These are phyloP conservation scores for Simplicillium sp. DNA, from an alignment of 2,329 filamentous ascomycete genomes.

Conservation along the genomic window DNA sequence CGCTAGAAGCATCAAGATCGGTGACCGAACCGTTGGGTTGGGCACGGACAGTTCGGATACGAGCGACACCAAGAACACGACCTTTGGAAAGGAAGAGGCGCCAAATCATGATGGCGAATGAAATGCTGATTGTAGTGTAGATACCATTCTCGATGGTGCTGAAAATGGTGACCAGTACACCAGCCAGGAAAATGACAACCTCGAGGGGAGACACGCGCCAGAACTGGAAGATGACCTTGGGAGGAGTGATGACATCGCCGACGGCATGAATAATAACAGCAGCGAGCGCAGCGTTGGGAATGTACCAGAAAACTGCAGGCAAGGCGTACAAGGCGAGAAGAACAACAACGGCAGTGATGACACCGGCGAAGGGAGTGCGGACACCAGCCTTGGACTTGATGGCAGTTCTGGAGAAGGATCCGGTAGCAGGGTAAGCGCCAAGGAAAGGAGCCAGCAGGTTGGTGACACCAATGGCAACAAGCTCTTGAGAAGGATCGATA, in stretches of 20 bases:
- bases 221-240: slow-evolving; percentile 88
- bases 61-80: slow-evolving; percentile 58
- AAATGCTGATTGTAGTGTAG: slow-evolving; percentile 74
- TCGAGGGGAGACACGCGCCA: slow-evolving; percentile 90
- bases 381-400: slow-evolving; percentile 97
- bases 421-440: slow-evolving; percentile 84
- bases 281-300: slow-evolving; percentile 69
- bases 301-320: slow-evolving; percentile 86
- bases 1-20: slow-evolving; percentile 32
- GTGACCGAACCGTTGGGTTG: slow-evolving; percentile 6
- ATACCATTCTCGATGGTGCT: slow-evolving; percentile 84
- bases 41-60: slow-evolving; percentile 6
- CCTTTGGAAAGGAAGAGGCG: slow-evolving; percentile 76
- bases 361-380: slow-evolving; percentile 78
- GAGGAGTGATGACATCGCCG: slow-evolving; percentile 81
- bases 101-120: slow-evolving; percentile 70
- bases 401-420: slow-evolving; percentile 91
- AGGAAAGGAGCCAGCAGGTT: slow-evolving; percentile 89
- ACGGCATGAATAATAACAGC: slow-evolving; percentile 96
- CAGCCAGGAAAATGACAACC: slow-evolving; percentile 84
- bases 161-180: slow-evolving; percentile 86
- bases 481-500: slow-evolving; percentile 90
- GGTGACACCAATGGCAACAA: slow-evolving; percentile 86
- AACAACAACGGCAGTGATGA: slow-evolving; percentile 79
- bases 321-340: slow-evolving; percentile 84